Evolutionary conservation across 2,329 filamentous ascomycete species (phyloP), one percentile per base, ranked within the genome.

Genomic region (Penicillium thymicola): DNA sequence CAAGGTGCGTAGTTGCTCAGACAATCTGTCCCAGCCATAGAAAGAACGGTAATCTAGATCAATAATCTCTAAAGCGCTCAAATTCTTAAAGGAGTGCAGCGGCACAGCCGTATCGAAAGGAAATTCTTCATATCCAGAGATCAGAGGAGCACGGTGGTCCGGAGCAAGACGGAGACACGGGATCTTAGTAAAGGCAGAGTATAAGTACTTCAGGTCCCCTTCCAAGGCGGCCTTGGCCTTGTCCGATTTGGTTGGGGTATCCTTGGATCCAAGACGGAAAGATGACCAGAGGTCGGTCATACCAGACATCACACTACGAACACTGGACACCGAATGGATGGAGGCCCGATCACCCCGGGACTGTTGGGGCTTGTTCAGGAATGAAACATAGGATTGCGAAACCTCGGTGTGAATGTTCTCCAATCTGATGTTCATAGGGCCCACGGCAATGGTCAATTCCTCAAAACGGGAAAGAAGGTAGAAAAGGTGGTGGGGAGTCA

Each of bases 171-270:
- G 87, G 61, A 99, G 80, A 70, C 90, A 96, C 0, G 94, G 94
- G 42, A 99, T 96, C 78, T 97, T 99, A 69, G 94, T 99, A 72
- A 97, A 99, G 55, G 94, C 91, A 41, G 94, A 97, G 78, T 97
- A 99, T 34, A 99, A 81, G 73, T 99, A 97, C 74, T 93, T 97
- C 65, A 97, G 79, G 72, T 99, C 94, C 55, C 89, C 85, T 70
- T 94, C 87, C 54, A 94, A 77, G 43, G 90, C 89, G 56, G 88
- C 88, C 75, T 95, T 96, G 72, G 94, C 91, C 71, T 91, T 92
- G 75, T 97, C 94, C 36, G 87, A 90, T 71, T 92, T 90, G 62
- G 91, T 88, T 48, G 85, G 85, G 41, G 89, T 87, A 67, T 90
- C 90, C 74, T 88, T 89, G 43, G 89, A 87, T 58, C 87, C 87